These are phyloP conservation scores for Grigorovia jiainica DNA, from an alignment of 805 yeast genomes.

Conservation along the genomic window DNA sequence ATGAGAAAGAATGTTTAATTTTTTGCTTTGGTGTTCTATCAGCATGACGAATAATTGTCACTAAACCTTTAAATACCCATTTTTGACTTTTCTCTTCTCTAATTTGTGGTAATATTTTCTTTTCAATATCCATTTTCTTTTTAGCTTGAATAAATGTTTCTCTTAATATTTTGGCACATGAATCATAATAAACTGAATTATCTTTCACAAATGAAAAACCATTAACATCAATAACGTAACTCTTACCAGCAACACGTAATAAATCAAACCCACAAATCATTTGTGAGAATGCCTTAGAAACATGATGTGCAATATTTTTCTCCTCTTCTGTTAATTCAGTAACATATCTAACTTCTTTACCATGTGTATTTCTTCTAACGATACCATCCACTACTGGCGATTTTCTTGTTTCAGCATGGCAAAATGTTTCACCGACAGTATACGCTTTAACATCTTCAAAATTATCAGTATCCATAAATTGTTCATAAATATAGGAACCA, in stretches of 20 bases:
- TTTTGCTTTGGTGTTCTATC: constrained; percentile 98
- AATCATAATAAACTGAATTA: constrained; percentile 75
- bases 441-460: constrained; percentile 98
- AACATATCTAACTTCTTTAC: constrained; percentile 88
- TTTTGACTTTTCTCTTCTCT: constrained; percentile 51
- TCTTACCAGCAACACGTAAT: constrained; percentile 75
- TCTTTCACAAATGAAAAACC: constrained; percentile 98
- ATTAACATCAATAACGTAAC: constrained; percentile 93
- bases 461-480: constrained; percentile 95
- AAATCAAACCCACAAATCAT: constrained; percentile 96
- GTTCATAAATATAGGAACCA: constrained; percentile 87
- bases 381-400: constrained; percentile 99
- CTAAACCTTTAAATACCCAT: constrained; percentile 94
- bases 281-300: constrained; percentile 72
- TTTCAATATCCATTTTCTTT: constrained; percentile 34
- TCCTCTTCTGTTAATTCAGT: constrained; percentile 74
- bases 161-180: constrained; percentile 68
- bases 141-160: constrained; percentile 61
- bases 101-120: constrained; percentile 28
- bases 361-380: constrained; percentile 93
- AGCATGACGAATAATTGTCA: constrained; percentile 89
- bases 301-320: constrained; percentile 67
- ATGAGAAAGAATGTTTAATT: constrained; percentile 87
- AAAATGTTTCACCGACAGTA: constrained; percentile 82
- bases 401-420: constrained; percentile 97